Conservation (phyloP, 1,284 basidiomycete species). For the Leccinum angustisporum region DNA sequence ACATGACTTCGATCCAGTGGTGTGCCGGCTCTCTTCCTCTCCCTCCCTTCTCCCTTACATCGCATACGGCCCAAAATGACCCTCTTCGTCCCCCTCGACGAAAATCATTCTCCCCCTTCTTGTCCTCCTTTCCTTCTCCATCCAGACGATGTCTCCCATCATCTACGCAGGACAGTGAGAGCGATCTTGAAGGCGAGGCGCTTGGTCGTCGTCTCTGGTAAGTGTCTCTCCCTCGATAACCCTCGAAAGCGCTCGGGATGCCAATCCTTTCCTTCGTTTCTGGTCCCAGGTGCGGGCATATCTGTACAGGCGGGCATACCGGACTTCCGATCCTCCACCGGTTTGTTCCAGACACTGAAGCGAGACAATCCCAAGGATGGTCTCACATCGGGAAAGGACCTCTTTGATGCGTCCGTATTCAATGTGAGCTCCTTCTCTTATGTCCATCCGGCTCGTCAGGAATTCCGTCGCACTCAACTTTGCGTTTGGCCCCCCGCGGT, state of each 20-base stretch:
- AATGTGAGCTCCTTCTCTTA: constrained; percentile 54
- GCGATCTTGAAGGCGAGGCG: constrained; percentile 72
- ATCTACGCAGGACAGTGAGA: constrained; percentile 54
- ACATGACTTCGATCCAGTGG: too few species aligned
- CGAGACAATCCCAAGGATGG: constrained; percentile 74
- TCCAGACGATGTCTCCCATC: constrained; percentile 38
- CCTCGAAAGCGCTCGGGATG: constrained; percentile 12
- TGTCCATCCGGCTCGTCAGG: constrained; percentile 2
- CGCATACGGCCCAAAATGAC: constrained; percentile 28
- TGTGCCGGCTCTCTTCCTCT: too few species aligned
- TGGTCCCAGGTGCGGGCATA: constrained; percentile 77
- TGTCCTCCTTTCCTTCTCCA: constrained; percentile 40
- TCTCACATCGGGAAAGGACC: constrained; percentile 79
- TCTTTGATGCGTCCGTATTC: constrained; percentile 84
- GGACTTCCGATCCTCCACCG: constrained; percentile 85
- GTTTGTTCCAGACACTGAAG: constrained; percentile 79
- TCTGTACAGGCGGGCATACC: constrained; percentile 91
- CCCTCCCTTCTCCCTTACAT: constrained; percentile 15
- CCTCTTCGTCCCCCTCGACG: constrained; percentile 33
- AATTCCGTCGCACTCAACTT: background rate
- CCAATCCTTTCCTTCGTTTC: background rate
- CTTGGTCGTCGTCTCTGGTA: constrained; percentile 85
- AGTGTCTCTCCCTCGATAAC: constrained; percentile 35
- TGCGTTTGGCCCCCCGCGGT: background rate
- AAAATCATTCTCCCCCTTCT: constrained; percentile 23